Conservation (phyloP, 768 basidiomycete genomes). For the Tulasnella sp. region DNA sequence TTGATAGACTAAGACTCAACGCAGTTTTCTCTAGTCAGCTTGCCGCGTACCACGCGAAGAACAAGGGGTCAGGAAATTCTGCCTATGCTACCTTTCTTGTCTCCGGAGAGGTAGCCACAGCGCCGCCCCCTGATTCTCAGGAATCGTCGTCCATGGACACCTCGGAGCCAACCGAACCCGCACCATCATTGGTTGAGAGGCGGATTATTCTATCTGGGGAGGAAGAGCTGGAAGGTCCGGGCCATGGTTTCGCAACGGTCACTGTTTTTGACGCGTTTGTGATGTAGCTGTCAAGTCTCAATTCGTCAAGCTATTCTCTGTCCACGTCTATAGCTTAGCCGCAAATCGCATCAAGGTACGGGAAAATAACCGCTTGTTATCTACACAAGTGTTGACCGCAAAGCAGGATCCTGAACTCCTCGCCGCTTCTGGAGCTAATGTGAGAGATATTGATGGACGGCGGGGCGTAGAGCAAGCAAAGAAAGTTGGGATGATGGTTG, state of each 20-base stretch:
- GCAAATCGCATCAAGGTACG: conserved; percentile 50
- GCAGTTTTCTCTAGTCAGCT: conserved; percentile 43
- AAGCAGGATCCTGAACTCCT: conserved; percentile 36
- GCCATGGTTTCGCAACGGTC: not conserved
- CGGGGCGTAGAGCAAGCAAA: conserved; percentile 31
- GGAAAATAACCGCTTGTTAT: conserved; percentile 3
- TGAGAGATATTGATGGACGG: conserved; percentile 28
- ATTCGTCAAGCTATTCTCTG: conserved; percentile 41
- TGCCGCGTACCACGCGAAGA: conserved; percentile 41
- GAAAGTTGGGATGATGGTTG: conserved; percentile 39
- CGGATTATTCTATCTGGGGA: conserved; percentile 52
- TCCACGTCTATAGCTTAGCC: conserved; percentile 63
- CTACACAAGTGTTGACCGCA: not conserved
- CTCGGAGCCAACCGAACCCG: not conserved
- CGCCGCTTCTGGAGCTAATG: conserved; percentile 25
- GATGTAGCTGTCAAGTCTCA: conserved; percentile 37
- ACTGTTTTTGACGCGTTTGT: not conserved
- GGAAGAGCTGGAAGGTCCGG: conserved; percentile 51
- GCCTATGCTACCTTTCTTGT: conserved; percentile 62
- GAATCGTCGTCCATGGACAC: not conserved
- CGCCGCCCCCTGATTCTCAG: not conserved
- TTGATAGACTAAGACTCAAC: not conserved
- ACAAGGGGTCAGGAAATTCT: conserved; percentile 30
- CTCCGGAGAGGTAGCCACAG: conserved; percentile 37
- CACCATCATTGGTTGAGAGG: conserved; percentile 32